These are phyloP conservation scores for Edaphochlamys debaryana DNA, from an alignment of 139 green algal genomes.

Conservation along the genomic window DNA sequence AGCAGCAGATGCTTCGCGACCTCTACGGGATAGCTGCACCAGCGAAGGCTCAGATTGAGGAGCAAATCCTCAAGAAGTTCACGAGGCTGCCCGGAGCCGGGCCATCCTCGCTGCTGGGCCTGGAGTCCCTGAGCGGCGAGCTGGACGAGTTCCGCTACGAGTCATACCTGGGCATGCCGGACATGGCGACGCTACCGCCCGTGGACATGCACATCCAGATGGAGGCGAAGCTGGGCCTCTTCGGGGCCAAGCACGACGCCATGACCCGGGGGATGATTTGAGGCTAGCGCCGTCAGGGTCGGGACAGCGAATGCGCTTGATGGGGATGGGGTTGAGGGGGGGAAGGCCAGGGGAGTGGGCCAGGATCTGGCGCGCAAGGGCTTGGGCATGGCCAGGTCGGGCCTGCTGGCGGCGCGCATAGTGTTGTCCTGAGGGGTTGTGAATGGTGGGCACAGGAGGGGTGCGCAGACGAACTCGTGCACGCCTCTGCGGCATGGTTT, in stretches of 20 bases:
- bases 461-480: too few species aligned
- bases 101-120: constrained; percentile 73
- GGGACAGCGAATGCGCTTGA: too few species aligned
- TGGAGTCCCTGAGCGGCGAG: constrained; percentile 78
- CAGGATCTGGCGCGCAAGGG: too few species aligned
- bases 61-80: constrained; percentile 77
- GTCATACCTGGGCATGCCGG: constrained; percentile 72
- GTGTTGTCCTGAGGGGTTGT: too few species aligned
- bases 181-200: constrained; percentile 48
- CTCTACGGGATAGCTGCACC: constrained; percentile 83
- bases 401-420: too few species aligned
- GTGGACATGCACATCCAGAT: constrained; percentile 81
- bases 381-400: too few species aligned
- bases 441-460: too few species aligned
- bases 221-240: constrained; percentile 60
- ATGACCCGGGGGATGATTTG: constrained; percentile 23
- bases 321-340: too few species aligned
- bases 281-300: background rate
- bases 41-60: constrained; percentile 78
- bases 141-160: constrained; percentile 87
- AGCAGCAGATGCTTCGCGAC: constrained; percentile 71
- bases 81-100: constrained; percentile 71
- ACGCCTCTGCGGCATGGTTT: too few species aligned
- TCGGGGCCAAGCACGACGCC: background rate
- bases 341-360: too few species aligned